phyloP scores from a whole-genome alignment of 805 yeast species.

The Starmerella vitae region DNA sequence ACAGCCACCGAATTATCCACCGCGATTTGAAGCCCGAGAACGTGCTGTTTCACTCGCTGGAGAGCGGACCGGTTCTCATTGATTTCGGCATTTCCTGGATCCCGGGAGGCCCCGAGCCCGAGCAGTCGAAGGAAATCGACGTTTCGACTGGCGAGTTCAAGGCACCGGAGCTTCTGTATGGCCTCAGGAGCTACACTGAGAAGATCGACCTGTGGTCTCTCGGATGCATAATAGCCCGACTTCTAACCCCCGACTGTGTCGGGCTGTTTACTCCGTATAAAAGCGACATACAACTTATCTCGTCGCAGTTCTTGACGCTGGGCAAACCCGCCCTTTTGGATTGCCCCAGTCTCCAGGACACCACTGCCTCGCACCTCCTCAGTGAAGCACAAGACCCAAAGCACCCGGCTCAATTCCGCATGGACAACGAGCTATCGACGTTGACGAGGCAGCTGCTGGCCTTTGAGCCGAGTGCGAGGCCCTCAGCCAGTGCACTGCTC shows the following conservation, averaged over 20 bases:
- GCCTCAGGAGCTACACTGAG: constrained; percentile 38
- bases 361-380: constrained; percentile 12
- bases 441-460: not conserved
- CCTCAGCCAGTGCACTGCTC: not conserved
- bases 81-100: constrained; percentile 59
- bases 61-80: constrained; percentile 30
- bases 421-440: not conserved
- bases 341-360: constrained; percentile 17
- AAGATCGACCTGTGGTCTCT: constrained; percentile 61
- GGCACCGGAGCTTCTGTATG: constrained; percentile 62
- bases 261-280: constrained; percentile 32
- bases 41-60: constrained; percentile 40
- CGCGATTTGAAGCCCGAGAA: constrained; percentile 57
- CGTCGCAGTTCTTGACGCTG: constrained; percentile 39
- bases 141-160: constrained; percentile 56
- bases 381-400: not conserved
- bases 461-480: not conserved
- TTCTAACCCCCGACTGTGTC: constrained; percentile 33
- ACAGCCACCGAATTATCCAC: constrained; percentile 26
- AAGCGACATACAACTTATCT: constrained; percentile 48
- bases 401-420: not conserved
- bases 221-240: constrained; percentile 46
- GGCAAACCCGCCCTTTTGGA: constrained; percentile 37
- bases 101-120: constrained; percentile 12
- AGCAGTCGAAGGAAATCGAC: constrained; percentile 32